Evolutionary conservation across 139 green algal species (phyloP).

Genomic region (Chlamydomonas applanata): DNA sequence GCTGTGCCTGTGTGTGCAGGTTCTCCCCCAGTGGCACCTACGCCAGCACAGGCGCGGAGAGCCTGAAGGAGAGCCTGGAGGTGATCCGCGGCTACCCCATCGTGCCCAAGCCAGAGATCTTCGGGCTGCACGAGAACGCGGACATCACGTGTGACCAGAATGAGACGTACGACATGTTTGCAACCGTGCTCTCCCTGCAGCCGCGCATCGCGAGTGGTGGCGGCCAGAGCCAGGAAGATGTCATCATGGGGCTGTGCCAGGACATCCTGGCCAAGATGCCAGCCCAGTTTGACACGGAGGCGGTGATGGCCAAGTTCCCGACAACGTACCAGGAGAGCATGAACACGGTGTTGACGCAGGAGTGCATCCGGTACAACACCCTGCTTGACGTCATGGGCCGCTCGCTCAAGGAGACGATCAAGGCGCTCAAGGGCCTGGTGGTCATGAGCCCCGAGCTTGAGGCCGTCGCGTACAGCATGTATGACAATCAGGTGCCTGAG

Average conservation of each 20-base stretch:
- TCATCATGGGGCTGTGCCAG: constrained; percentile 47
- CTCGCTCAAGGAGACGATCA: constrained; percentile 49
- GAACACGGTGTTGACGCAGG: constrained; percentile 82
- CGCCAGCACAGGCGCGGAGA: constrained; percentile 23
- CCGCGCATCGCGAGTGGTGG: constrained; percentile 49
- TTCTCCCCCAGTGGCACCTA: constrained; percentile 53
- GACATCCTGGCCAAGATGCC: constrained; percentile 59
- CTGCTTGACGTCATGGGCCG: constrained; percentile 61
- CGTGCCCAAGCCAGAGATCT: constrained; percentile 63
- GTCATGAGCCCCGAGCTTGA: constrained; percentile 82
- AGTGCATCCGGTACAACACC: constrained; percentile 72
- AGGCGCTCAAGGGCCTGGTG: constrained; percentile 72
- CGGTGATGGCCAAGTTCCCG: constrained; percentile 60
- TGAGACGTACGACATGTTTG: constrained; percentile 78
- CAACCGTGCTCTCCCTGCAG: constrained; percentile 74
- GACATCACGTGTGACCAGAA: constrained; percentile 80
- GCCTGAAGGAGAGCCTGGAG: constrained; percentile 47
- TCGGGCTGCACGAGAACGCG: constrained; percentile 77
- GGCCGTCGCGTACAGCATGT: constrained; percentile 65
- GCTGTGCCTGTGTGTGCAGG: not conserved
- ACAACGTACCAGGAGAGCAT: constrained; percentile 83
- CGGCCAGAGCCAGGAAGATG: constrained; percentile 48
- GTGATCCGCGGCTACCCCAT: constrained; percentile 59
- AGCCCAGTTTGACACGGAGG: constrained; percentile 64
- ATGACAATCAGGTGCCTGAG: constrained; percentile 84